These are phyloP conservation scores for Arthrinium phaeospermum DNA, from an alignment of 2,329 filamentous ascomycete species.

Conservation along the genomic window DNA sequence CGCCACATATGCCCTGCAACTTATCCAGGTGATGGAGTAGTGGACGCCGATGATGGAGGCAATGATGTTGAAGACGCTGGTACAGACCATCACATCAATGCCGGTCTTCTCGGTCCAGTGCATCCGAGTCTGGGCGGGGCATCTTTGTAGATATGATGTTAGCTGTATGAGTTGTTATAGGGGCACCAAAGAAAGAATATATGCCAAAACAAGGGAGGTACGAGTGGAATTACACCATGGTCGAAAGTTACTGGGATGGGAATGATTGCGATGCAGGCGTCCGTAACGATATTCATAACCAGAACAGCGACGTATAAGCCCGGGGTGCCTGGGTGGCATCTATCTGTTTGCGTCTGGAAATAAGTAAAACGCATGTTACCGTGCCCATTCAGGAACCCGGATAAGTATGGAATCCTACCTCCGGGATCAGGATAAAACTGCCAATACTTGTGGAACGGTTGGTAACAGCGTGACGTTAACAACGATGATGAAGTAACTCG, in stretches of 20 bases:
- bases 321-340: background rate
- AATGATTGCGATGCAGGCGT: background rate
- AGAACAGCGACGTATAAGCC: background rate
- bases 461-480: background rate
- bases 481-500: background rate
- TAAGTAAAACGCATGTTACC: background rate
- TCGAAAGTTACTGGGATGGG: background rate
- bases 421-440: background rate
- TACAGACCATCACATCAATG: background rate
- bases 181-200: background rate
- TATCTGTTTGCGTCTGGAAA: background rate
- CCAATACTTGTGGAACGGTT: background rate
- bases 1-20: background rate
- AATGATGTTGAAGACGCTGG: background rate
- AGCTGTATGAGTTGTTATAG: background rate
- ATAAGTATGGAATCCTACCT: background rate
- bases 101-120: background rate
- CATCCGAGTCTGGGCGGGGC: background rate
- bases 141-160: background rate
- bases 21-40: background rate
- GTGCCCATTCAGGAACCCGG: too few relatives aligned
- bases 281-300: background rate
- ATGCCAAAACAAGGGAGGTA: background rate
- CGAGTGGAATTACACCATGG: background rate
- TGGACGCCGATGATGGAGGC: background rate